Percentiles rank a stretch among this genome's conserved stretches.
phyloP scores from a whole-genome alignment of 2,329 filamentous ascomycete species.

The Claviceps africana region DNA sequence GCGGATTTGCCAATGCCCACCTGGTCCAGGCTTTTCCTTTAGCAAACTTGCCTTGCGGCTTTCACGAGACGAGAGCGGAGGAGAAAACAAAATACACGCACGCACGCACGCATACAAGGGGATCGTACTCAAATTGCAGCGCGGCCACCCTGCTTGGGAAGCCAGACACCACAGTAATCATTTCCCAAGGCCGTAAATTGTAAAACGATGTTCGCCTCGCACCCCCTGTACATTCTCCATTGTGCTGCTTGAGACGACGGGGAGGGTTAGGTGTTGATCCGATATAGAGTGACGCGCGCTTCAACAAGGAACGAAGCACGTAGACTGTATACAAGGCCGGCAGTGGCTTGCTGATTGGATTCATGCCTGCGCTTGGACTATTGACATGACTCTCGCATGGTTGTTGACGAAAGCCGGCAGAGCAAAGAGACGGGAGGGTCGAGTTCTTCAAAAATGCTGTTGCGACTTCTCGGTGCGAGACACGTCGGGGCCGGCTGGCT shows the following conservation, averaged over 20 bases:
- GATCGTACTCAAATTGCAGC: conserved; percentile 75
- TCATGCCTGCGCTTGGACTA: conserved; percentile 19
- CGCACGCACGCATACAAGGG: neutral
- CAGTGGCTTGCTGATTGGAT: conserved; percentile 41
- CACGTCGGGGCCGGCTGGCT: neutral
- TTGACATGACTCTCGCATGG: neutral
- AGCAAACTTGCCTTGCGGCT: neutral
- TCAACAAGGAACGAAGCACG: conserved; percentile 69
- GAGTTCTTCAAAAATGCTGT: neutral
- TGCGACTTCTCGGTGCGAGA: neutral
- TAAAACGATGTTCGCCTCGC: conserved; percentile 59
- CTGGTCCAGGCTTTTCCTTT: conserved; percentile 26
- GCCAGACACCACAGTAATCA: conserved; percentile 72
- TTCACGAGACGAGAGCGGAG: conserved; percentile 7
- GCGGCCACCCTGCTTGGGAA: conserved; percentile 81
- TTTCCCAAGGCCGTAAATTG: conserved; percentile 74
- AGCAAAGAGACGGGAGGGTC: neutral
- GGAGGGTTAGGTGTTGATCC: conserved; percentile 84
- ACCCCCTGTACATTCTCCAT: conserved; percentile 70
- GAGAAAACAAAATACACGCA: neutral
- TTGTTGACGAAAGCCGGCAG: neutral
- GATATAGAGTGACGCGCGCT: conserved; percentile 63
- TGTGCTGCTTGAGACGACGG: conserved; percentile 78
- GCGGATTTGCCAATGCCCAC: conserved; percentile 86
- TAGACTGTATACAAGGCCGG: conserved; percentile 91